phyloP scores from a whole-genome alignment of 352 stramenopile species.

The Phytophthora pseudosyringae region DNA sequence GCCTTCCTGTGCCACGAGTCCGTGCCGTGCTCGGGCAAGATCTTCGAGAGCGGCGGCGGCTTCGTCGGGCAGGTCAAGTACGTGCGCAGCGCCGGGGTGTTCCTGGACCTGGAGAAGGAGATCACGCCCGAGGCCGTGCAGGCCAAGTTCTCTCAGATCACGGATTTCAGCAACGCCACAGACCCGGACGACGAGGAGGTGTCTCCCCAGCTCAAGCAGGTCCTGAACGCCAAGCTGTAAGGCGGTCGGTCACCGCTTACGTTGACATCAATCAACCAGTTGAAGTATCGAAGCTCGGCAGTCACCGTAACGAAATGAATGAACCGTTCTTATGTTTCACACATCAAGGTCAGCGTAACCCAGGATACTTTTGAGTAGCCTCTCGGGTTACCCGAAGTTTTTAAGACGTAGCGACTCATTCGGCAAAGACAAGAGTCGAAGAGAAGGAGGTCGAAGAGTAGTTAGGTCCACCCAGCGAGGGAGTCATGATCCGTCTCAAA shows the following conservation, averaged over 20 bases:
- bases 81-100: conserved; percentile 67
- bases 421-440: conserved; percentile 20
- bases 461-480: neutral
- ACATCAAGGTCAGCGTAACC: conserved; percentile 1
- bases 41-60: conserved; percentile 88
- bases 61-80: conserved; percentile 88
- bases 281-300: conserved; percentile 16
- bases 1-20: conserved; percentile 88
- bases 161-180: conserved; percentile 74
- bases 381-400: conserved; percentile 2
- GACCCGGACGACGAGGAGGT: conserved; percentile 83
- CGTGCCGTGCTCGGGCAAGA: conserved; percentile 69
- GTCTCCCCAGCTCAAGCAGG: conserved; percentile 82
- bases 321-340: conserved; percentile 18
- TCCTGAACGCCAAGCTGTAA: conserved; percentile 79
- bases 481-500: conserved; percentile 80
- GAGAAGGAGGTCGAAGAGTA: conserved; percentile 1
- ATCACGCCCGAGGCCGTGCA: conserved; percentile 84
- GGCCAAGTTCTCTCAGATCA: conserved; percentile 77
- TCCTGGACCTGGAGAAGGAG: conserved; percentile 73
- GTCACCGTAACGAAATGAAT: conserved; percentile 37
- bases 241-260: neutral
- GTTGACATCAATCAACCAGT: conserved; percentile 1
- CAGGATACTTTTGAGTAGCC: conserved; percentile 13
- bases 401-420: conserved; percentile 24